Conservation (phyloP, 2,329 filamentous ascomycete genomes). For the Talaromyces sp. region DNA sequence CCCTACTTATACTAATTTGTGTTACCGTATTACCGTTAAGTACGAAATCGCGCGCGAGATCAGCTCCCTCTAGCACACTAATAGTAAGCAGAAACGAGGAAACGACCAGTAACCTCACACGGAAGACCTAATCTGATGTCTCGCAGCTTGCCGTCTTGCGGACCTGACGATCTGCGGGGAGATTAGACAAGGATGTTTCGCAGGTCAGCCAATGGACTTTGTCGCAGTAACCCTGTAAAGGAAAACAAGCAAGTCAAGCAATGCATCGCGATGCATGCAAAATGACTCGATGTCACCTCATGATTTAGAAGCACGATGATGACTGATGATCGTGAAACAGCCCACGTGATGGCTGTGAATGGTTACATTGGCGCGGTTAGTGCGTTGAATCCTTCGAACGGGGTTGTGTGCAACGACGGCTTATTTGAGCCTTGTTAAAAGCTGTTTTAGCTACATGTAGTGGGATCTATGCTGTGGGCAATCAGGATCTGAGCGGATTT, state of each 20-base stretch:
- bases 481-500: background rate
- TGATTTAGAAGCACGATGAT: background rate
- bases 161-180: conserved; percentile 11
- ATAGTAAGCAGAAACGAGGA: background rate
- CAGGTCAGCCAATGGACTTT: background rate
- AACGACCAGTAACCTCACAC: background rate
- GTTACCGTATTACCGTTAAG: background rate
- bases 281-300: conserved; percentile 8
- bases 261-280: background rate
- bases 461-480: background rate
- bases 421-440: background rate
- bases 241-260: background rate
- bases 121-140: background rate
- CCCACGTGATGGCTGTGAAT: conserved; percentile 3
- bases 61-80: no score
- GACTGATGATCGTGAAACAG: background rate
- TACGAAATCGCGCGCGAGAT: background rate
- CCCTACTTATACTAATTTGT: background rate
- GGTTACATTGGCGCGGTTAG: conserved; percentile 9
- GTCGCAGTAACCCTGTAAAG: background rate
- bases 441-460: background rate
- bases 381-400: background rate
- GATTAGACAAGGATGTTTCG: background rate
- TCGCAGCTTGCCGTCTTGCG: background rate
- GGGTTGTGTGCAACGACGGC: background rate